A percentile compares a stretch with the other conserved stretches of the same genome.
phyloP scores from a whole-genome alignment of 306 rosid species.

The Castanea mollissima region DNA sequence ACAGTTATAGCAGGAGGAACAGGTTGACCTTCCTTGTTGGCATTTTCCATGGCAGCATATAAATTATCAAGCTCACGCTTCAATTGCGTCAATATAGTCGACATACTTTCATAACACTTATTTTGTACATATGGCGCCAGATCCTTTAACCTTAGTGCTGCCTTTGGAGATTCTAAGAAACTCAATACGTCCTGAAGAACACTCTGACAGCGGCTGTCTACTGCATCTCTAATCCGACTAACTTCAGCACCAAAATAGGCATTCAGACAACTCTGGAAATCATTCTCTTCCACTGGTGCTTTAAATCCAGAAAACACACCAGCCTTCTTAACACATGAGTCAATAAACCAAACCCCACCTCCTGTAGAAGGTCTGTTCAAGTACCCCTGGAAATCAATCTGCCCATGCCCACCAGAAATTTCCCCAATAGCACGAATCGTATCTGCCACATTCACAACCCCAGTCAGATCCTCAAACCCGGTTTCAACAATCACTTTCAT shows the following conservation, averaged over 20 bases:
- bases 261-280: slow-evolving; percentile 63
- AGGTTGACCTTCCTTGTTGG: slow-evolving; percentile 32
- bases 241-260: slow-evolving; percentile 87
- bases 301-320: slow-evolving; percentile 48
- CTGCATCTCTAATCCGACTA: slow-evolving; percentile 73
- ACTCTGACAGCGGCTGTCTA: slow-evolving; percentile 70
- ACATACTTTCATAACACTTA: slow-evolving; percentile 70
- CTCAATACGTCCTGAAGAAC: slow-evolving; percentile 75
- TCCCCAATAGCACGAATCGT: slow-evolving; percentile 38
- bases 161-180: slow-evolving; percentile 95
- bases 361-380: slow-evolving; percentile 51
- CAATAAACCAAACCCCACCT: slow-evolving; percentile 92
- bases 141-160: slow-evolving; percentile 71
- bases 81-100: slow-evolving; percentile 58
- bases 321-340: slow-evolving; percentile 56
- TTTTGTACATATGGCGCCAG: slow-evolving; percentile 74
- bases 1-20: slow-evolving; percentile 49
- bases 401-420: slow-evolving; percentile 27
- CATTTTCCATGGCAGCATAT: slow-evolving; percentile 46
- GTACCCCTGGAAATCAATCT: slow-evolving; percentile 52
- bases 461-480: slow-evolving; percentile 55
- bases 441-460: slow-evolving; percentile 49
- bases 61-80: slow-evolving; percentile 60
- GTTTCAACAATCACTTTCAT: slow-evolving; percentile 68
- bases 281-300: slow-evolving; percentile 60